Base-by-base conservation (phyloP, 768 basidiomycete species). In the Phylloporus scabripes region DNA sequence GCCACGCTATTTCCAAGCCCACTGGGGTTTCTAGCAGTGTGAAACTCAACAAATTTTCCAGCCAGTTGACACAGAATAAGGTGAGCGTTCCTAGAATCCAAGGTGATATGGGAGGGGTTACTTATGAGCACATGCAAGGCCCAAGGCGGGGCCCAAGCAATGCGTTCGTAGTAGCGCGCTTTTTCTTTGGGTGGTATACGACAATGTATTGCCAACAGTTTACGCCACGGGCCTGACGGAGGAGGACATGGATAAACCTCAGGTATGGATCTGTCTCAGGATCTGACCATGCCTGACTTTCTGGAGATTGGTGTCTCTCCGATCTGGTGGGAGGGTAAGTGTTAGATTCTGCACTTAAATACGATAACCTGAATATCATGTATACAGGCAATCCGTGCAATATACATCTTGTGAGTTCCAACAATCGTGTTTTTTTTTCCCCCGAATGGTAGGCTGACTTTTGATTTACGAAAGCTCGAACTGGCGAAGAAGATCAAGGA, bases 261-360 rank as follows among this genome's bases (percentile, higher is more conserved):
- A 92, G 76, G 87, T 85, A 61, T 45, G 53, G 56, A 45, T 45
- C 26, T 41, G 4, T 41, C 32, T 8, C 7, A 17, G 50, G 44
- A 39, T 23, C 29, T 17, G 34, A 42, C 12, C 23, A 29, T 50
- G 51, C 18, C 50, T 55, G 24, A 57, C 29, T 39, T 49, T 31
- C 20, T 55, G 18, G 36, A 91, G 85, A 84, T 93, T 60, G 91
- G 91, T 40, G 90, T 93, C 60, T 87, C 87, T 26, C 83, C 87
- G 3, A 77, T 92, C 45, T 93, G 90, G 90, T 93, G 89, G 88
- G 90, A 92, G 77, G 89, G 89, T 85, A 55, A 52, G 55, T 45
- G 9, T 33, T 14, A 14, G 24, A 21, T 36, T 9, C 39, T 40
- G 31, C 31, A 15, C 34, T 33, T 1, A 20, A 42, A 41, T 18